Percentiles rank a stretch among this genome's conserved stretches.
phyloP scores from a whole-genome alignment of 1,139 yeast species.

The Kodamaea derodonti region DNA sequence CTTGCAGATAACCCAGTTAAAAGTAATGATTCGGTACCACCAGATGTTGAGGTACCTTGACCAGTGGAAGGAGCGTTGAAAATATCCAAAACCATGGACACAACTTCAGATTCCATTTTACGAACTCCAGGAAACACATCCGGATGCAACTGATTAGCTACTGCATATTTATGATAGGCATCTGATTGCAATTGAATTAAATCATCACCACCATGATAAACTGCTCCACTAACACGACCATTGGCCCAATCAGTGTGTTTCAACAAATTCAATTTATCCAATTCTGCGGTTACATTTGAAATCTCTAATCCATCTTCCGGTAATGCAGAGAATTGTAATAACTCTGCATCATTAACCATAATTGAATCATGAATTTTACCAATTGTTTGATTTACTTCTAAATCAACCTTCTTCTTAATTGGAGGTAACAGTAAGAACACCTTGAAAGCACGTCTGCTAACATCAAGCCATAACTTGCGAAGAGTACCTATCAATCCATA shows the following conservation, averaged over 20 bases:
- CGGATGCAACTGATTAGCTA: conserved; percentile 93
- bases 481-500: conserved; percentile 36
- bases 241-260: conserved; percentile 75
- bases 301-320: conserved; percentile 57
- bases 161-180: conserved; percentile 73
- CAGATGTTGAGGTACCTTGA: conserved; percentile 90
- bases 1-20: conserved; percentile 85
- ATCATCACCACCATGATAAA: conserved; percentile 88
- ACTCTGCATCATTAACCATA: conserved; percentile 46
- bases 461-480: conserved; percentile 8
- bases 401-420: conserved; percentile 51
- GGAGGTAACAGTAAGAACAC: conserved; percentile 50
- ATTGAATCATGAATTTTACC: conserved; percentile 50
- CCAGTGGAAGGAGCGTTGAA: conserved; percentile 73
- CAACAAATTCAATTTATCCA: conserved; percentile 46
- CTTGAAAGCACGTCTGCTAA: conserved; percentile 23
- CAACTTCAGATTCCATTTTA: conserved; percentile 95
- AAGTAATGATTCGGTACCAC: conserved; percentile 93
- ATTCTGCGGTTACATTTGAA: conserved; percentile 40
- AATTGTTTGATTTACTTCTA: conserved; percentile 51
- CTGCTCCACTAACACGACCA: conserved; percentile 92
- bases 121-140: conserved; percentile 96
- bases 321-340: conserved; percentile 46
- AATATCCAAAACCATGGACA: conserved; percentile 77
- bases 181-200: conserved; percentile 67